A percentile compares a stretch with the other conserved stretches of the same genome.
phyloP scores from a whole-genome alignment of 2,329 filamentous ascomycete species.

The Pyricularia pennisetigena region DNA sequence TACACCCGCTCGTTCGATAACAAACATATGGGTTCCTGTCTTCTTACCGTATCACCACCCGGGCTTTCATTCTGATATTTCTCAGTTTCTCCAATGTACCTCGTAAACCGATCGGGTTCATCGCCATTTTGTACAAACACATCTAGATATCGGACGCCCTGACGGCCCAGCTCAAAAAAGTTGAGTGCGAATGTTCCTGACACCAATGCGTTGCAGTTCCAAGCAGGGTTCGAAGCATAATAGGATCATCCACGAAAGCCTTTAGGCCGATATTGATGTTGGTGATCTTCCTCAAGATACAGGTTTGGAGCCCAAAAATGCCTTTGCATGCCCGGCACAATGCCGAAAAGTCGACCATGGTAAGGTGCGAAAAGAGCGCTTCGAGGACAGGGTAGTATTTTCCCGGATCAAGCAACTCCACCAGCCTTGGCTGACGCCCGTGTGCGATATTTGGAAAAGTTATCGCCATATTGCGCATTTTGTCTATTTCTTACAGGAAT shows the following conservation, averaged over 20 bases:
- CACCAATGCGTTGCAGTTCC: not conserved
- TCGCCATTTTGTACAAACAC: not conserved
- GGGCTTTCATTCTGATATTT: not conserved
- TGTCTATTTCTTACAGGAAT: too few relatives aligned
- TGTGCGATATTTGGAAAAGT: too few relatives aligned
- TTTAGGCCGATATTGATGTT: not conserved
- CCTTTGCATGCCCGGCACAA: not conserved
- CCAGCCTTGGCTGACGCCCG: too few relatives aligned
- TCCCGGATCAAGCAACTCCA: too few relatives aligned
- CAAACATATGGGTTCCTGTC: too few relatives aligned
- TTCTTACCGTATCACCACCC: too few relatives aligned
- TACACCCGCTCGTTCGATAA: too few relatives aligned
- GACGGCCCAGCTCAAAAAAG: not conserved
- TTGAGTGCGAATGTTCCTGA: too few relatives aligned
- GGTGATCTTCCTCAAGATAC: not conserved
- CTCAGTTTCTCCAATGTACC: not conserved
- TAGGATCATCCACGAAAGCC: not conserved
- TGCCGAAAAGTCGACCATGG: not conserved
- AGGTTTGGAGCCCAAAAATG: not conserved
- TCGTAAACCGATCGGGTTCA: not conserved
- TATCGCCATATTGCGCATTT: too few relatives aligned
- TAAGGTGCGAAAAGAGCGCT: not conserved
- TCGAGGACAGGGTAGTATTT: not conserved
- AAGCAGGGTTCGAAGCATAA: not conserved
- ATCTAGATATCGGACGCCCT: not conserved